Base-by-base conservation (phyloP, 257 asterid species). In the Plantago elongata region DNA sequence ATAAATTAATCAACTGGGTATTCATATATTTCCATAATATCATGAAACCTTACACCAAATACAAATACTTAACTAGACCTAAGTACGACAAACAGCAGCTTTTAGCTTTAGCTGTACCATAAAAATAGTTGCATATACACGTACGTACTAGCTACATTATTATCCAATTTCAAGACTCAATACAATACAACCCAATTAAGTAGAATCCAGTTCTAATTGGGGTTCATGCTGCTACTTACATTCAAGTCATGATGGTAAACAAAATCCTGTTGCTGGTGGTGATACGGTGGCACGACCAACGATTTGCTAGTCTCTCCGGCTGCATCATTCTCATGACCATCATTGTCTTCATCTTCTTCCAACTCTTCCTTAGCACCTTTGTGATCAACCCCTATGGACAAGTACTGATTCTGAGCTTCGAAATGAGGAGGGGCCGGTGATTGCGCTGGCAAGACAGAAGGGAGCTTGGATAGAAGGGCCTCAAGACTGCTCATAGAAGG, bases 401-500 rank as follows among this genome's bases (percentile, higher is more conserved):
- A 7, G 56, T 79, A 77, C 11, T 71, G 87, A 9, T 68, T 27
- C 13, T 75, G 87, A 15, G 75, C 68, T 12, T 71, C 87, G 9
- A 58, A 63, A 13, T 75, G 72, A 7, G 73, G 64, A 0, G 83
- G 40, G 40, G 7, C 58, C 0, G 92, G 15, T 1, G 87, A 9
- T 54, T 54, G 59, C 2, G 56, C 40, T 5, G 91, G 89, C 44
- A 66, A 79, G 37, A 93, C 99, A 0, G 96, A 84, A 5, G 99
- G 99, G 0, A 93, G 84, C 40, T 93, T 93, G 4, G 99, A 93
- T 51, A 93, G 85, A 51, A 93, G 95, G 69, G 99, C 95, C 64
- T 93, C 97, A 0, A 93, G 97, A 73, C 99, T 93, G 74, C 87
- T 93, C 99, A 93, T 89, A 3, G 99, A 93, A 0, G 96, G 99